phyloP scores from a whole-genome alignment of 1,284 basidiomycete species.

The Leccinum colubrinum region DNA sequence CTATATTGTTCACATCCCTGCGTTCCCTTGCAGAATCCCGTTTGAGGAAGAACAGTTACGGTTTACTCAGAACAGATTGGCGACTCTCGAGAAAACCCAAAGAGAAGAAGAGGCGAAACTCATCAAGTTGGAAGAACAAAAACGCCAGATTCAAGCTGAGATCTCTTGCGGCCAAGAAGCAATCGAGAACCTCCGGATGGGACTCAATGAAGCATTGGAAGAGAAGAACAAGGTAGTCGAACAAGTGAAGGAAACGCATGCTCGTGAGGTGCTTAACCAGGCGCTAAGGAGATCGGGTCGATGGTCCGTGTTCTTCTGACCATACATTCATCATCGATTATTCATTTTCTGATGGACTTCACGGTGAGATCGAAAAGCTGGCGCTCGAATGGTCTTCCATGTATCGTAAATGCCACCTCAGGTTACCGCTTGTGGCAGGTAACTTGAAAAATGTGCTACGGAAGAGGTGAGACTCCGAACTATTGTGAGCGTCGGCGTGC shows the following conservation, averaged over 20 bases:
- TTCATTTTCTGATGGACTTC: not conserved
- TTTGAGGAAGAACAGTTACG: conserved; percentile 79
- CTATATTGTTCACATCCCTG: conserved; percentile 5
- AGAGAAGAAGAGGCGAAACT: conserved; percentile 58
- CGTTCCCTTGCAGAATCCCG: conserved; percentile 49
- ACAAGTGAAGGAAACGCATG: conserved; percentile 68
- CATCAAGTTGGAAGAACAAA: conserved; percentile 54
- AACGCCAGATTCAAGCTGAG: conserved; percentile 59
- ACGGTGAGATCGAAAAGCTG: conserved; percentile 91
- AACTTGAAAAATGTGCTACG: conserved; percentile 85
- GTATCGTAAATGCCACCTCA: conserved; percentile 91
- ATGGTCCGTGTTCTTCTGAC: conserved; percentile 46
- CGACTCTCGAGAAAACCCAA: conserved; percentile 53
- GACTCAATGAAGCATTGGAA: conserved; percentile 65
- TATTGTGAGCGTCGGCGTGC: not conserved
- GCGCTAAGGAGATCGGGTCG: conserved; percentile 87
- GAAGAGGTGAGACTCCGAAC: conserved; percentile 71
- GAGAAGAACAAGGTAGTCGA: conserved; percentile 74
- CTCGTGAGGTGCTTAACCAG: conserved; percentile 78
- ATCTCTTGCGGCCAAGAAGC: conserved; percentile 61
- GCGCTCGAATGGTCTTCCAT: conserved; percentile 84
- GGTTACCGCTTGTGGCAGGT: conserved; percentile 77
- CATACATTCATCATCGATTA: not conserved
- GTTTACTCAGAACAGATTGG: conserved; percentile 62
- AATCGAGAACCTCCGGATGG: conserved; percentile 58